Base-by-base conservation (phyloP, 2,329 filamentous ascomycete species). In the Alternaria triticina region DNA sequence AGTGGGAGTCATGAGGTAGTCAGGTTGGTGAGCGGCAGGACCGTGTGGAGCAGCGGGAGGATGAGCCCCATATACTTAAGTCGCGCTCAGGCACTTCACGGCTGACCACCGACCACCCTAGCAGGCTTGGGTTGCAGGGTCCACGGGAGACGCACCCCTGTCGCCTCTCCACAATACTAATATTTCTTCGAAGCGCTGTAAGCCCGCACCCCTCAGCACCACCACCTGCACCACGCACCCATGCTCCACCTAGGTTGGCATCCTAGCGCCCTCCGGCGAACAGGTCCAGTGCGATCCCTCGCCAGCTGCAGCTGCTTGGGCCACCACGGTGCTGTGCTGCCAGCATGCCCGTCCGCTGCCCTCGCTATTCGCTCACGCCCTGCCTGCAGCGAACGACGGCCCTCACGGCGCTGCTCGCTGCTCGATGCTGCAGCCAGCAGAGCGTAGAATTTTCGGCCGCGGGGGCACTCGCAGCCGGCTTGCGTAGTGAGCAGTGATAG, bases 31-130 rank as follows among this genome's bases (percentile, higher is more conserved):
- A 69, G 67, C 64, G 72, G 68, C 67, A 65, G 69, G 66, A 62
- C 61, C 63, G 61, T 73, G 73, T 70, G 70, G 74, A 71, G 71
- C 44, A 51, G 70, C 68, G 70, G 68, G 65, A 73, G 70, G 63
- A 72, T 70, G 68, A 69, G 36, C 49, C 33, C 36, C 22, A 33
- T 70, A 68, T 68, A 73, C 69, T 74, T 72, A 74, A 70, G 65
- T 54, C 43, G 61, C 54, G 68, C 66, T 71, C 72, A 74, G 72
- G 70, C 65, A 74, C 72, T 62, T 55, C 33, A 33, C 61, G 49
- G 54, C 52, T 43, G 52, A 58, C 50, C 60, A 40, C 56, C 44
- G 27, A 51, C 51, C 60, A 17, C 27, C 43, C 44, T 45, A 51
- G 55, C 62, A 52, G 45, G 50, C 23, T 49, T 52, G 30, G 52